Base-by-base conservation (phyloP, 2,329 filamentous ascomycete species). In the Lanzia echinophila region DNA sequence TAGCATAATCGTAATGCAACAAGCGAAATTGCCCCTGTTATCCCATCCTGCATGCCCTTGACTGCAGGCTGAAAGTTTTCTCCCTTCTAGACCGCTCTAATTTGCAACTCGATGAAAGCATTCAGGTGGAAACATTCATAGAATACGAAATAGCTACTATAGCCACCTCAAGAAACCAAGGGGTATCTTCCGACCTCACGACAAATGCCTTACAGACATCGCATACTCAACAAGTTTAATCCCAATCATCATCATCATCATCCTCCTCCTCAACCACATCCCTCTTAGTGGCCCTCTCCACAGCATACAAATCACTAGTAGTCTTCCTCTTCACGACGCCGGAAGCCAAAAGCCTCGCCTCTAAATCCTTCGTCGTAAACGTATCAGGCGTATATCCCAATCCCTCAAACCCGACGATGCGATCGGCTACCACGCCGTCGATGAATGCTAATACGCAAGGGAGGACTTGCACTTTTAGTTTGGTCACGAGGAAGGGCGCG, bases 391-490 rank as follows among this genome's bases (percentile, higher is more conserved):
- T 76, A 55, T 74, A 73, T 13, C 78, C 77, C 10, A 83, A 68
- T 2, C 79, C 79, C 60, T 82, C 79, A 59, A 83, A 83, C 1
- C 79, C 79, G 53, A 82, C 71, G 34, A 83, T 77, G 24, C 79
- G 71, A 61, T 82, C 79, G 36, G 75, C 75, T 42, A 74, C 72
- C 45, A 78, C 70, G 7, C 79, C 79, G 60, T 81, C 74, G 20
- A 79, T 70, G 62, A 82, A 83, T 3, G 75, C 73, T 48, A 82
- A 72, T 17, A 83, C 76, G 61, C 79, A 83, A 4, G 79, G 79
- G 41, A 83, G 66, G 2, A 82, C 78, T 61, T 81, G 74, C 17
- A 83, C 70, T 36, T 77, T 78, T 31, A 83, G 66, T 61, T 78
- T 81, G 3, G 77, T 76, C 24, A 82, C 78, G 50, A 83, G 67